Evolutionary conservation across 495 filamentous ascomycete genomes (phyloP).

Genomic region (Lineolata rhizophorae): DNA sequence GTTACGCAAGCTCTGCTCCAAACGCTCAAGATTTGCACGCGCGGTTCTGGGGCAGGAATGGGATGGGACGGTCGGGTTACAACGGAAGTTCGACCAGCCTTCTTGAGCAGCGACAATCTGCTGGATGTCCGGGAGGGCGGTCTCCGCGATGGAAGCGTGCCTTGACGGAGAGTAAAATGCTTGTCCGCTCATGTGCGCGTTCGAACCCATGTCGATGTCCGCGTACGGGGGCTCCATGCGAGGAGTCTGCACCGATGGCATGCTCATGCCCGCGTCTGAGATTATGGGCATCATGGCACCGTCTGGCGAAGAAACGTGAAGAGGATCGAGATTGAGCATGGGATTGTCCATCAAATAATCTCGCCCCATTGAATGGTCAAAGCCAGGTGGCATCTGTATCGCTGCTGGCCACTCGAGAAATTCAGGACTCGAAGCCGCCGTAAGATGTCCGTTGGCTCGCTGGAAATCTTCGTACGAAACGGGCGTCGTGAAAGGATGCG

Average conservation of each 20-base stretch:
- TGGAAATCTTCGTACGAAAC: no score
- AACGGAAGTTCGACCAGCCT: conserved; percentile 34
- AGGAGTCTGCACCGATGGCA: conserved; percentile 13
- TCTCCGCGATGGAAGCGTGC: conserved; percentile 11
- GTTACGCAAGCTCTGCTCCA: conserved; percentile 26
- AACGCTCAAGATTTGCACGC: conserved; percentile 31
- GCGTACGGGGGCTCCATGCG: no score
- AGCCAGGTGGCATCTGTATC: conserved; percentile 15
- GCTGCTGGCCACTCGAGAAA: conserved; percentile 19
- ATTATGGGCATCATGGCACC: conserved; percentile 14
- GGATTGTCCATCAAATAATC: conserved; percentile 15
- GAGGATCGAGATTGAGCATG: conserved; percentile 20
- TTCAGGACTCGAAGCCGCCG: conserved; percentile 13
- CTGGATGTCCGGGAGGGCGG: conserved; percentile 25
- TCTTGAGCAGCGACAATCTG: conserved; percentile 29
- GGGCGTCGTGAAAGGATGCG: no score
- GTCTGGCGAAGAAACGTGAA: conserved; percentile 12
- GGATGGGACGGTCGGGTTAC: conserved; percentile 28
- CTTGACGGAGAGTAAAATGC: conserved; percentile 9
- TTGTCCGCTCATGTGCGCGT: no score
- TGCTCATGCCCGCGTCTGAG: conserved; percentile 11
- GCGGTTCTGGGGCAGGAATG: conserved; percentile 32
- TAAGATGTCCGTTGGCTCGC: no score
- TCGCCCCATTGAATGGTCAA: conserved; percentile 14
- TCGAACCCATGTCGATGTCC: no score